phyloP scores from a whole-genome alignment of 495 filamentous ascomycete genomes.

The Trichoderma erinaceum region DNA sequence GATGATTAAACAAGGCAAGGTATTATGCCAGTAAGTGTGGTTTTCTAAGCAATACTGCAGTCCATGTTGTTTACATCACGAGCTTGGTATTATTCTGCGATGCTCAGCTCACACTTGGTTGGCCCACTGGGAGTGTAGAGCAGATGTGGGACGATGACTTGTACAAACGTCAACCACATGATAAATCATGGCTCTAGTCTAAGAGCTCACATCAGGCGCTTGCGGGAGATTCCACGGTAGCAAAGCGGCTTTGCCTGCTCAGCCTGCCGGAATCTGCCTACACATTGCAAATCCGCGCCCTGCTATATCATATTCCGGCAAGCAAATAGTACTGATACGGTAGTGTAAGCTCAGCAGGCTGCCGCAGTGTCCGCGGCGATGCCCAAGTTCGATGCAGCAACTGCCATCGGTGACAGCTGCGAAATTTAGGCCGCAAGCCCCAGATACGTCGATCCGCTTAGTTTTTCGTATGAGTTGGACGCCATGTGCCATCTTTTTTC shows the following conservation, averaged over 20 bases:
- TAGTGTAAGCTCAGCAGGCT: conserved; percentile 2
- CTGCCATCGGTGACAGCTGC: neutral
- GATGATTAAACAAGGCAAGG: too few relatives aligned
- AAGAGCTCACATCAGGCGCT: neutral
- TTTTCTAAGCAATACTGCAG: neutral
- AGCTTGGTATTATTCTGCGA: neutral
- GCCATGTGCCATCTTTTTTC: neutral
- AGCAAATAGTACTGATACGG: neutral
- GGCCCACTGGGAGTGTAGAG: neutral
- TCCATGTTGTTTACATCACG: neutral
- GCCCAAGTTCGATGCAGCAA: neutral
- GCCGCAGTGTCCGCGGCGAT: neutral
- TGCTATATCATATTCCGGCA: neutral
- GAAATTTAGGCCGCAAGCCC: neutral
- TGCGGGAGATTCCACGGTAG: neutral
- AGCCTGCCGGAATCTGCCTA: neutral
- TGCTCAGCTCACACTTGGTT: neutral
- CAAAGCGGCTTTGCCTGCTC: neutral
- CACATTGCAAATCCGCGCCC: neutral
- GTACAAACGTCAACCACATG: neutral
- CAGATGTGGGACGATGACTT: neutral
- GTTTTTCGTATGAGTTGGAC: neutral
- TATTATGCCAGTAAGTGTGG: too few relatives aligned
- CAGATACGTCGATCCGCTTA: neutral
- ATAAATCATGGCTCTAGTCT: neutral